Base-by-base conservation (phyloP, 176 grass and related monocot species). In the Tuctoria greenei region DNA sequence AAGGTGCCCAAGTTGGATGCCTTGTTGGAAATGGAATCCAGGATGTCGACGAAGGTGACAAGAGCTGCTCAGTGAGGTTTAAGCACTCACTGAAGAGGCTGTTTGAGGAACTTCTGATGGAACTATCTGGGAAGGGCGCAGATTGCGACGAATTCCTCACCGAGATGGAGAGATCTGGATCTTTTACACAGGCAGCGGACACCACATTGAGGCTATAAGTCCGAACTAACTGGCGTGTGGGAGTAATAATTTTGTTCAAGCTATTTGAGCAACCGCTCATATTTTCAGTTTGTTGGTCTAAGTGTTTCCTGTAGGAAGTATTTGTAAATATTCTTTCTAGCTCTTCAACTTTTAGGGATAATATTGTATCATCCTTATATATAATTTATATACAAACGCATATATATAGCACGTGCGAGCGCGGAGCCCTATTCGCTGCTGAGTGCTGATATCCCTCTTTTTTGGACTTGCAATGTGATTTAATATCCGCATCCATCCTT, bases 1-100 rank as follows among this genome's bases (percentile, higher is more conserved):
- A 93, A 0, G 93, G 93, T 52, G 90, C 88, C 10, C 93, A 93
- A 64, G 93, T 97, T 45, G 93, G 93, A 60, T 93, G 90, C 65
- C 84, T 92, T 5, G 79, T 70, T 61, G 72, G 79, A 35, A 72
- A 90, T 18, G 90, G 93, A 26, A 81, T 96, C 50, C 90, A 96
- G 64, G 90, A 93, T 64, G 93, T 93, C 4, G 86, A 89, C 1
- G 94, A 97, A 47, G 94, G 91, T 1, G 88, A 91, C 49, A 91
- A 85, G 67, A 93, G 84, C 68, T 93, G 85, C 64, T 93, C 94
- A 4, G 26, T 50, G n/a, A 81, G 31, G 45, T 97, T 97, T 76
- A 89, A 87, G 83, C 74, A 26, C 3, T 71, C 80, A 2, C 81
- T 97, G 61, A 87, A 89, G 78, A 87, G 62, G 49, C 66, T 93